Conservation (phyloP, 2,329 filamentous ascomycete genomes). For the Apiospora pterosperma region DNA sequence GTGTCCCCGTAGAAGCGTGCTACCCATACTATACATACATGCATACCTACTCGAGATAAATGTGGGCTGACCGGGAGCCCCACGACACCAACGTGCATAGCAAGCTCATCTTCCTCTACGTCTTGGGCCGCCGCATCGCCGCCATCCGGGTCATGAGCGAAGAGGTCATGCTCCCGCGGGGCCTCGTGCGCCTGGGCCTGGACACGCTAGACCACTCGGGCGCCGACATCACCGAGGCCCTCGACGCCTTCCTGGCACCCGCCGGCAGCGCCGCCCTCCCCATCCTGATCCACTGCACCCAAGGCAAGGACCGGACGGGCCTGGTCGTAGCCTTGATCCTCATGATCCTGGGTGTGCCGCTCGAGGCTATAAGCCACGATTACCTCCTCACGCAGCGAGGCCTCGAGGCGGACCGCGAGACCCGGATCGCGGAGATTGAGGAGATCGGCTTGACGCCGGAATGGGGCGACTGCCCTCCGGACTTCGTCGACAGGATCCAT, state of each 20-base stretch:
- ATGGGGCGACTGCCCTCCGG: constrained; percentile 64
- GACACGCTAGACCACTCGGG: constrained; percentile 68
- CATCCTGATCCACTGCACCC: constrained; percentile 76
- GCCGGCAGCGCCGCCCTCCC: constrained; percentile 53
- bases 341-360: constrained; percentile 56
- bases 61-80: too few relatives aligned
- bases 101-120: constrained; percentile 54
- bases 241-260: constrained; percentile 44
- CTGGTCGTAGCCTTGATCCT: constrained; percentile 67
- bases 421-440: constrained; percentile 64
- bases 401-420: constrained; percentile 54
- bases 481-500: constrained; percentile 59
- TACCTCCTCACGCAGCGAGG: constrained; percentile 64
- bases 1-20: too few relatives aligned
- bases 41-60: not conserved
- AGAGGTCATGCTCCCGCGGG: constrained; percentile 69
- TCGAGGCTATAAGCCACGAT: constrained; percentile 63
- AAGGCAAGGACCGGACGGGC: constrained; percentile 84
- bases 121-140: constrained; percentile 61
- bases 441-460: constrained; percentile 70
- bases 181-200: constrained; percentile 66
- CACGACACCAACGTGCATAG: too few relatives aligned
- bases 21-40: not conserved
- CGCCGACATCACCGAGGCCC: constrained; percentile 53
- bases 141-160: constrained; percentile 68